A percentile compares a stretch with the other conserved stretches of the same genome.
Evolutionary conservation across 805 yeast species (phyloP).

Genomic region (Metschnikowia continentalis): DNA sequence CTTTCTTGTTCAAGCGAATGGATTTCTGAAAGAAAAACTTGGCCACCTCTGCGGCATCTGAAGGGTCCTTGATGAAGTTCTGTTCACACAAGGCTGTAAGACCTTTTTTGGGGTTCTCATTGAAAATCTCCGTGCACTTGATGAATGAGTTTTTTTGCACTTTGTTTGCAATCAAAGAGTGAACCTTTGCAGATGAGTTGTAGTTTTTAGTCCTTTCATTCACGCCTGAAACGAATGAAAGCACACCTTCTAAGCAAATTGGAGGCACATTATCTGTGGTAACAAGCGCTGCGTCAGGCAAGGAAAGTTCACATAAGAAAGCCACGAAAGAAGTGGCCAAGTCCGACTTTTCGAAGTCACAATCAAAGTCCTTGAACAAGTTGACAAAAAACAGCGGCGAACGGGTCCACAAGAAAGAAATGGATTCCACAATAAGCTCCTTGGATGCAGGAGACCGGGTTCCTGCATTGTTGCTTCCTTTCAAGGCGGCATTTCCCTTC

Average conservation of each 20-base stretch:
- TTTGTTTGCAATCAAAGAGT: slow-evolving; percentile 39
- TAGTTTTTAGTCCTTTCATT: slow-evolving; percentile 44
- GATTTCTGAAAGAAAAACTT: slow-evolving; percentile 73
- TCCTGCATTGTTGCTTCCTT: slow-evolving; percentile 8
- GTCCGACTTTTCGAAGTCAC: slow-evolving; percentile 84
- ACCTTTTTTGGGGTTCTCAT: slow-evolving; percentile 76
- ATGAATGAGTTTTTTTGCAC: slow-evolving; percentile 70
- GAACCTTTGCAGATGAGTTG: slow-evolving; percentile 10
- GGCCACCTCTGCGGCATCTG: slow-evolving; percentile 63
- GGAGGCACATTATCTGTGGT: slow-evolving; percentile 91
- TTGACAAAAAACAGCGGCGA: slow-evolving; percentile 73
- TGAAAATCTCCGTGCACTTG: slow-evolving; percentile 69
- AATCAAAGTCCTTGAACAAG: slow-evolving; percentile 79
- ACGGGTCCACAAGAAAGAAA: slow-evolving; percentile 78
- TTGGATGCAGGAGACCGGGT: slow-evolving; percentile 47
- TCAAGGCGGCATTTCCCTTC: slow-evolving; percentile 11
- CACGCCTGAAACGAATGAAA: slow-evolving; percentile 63
- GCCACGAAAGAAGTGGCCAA: slow-evolving; percentile 64
- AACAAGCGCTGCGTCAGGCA: slow-evolving; percentile 77
- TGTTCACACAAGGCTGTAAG: slow-evolving; percentile 57
- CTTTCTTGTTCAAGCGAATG: slow-evolving; percentile 79
- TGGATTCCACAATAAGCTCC: slow-evolving; percentile 79
- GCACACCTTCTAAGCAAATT: slow-evolving; percentile 81
- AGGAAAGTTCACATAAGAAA: slow-evolving; percentile 68
- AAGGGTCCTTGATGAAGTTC: slow-evolving; percentile 51